Conservation (phyloP, 176 grass and related monocot genomes). For the Oryza punctata region DNA sequence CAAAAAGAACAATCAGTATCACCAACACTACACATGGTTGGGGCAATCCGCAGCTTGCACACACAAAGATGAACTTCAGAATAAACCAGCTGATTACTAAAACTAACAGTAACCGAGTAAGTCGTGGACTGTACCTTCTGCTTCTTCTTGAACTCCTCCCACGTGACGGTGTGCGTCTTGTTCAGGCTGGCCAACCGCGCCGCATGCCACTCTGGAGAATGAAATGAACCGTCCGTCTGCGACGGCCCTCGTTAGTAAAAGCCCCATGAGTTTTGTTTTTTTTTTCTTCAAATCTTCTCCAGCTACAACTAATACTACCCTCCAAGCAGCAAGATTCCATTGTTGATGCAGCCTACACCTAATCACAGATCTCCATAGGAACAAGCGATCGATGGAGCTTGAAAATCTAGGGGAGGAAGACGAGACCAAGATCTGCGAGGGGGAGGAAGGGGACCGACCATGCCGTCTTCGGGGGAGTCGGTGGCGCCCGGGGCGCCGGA, state of each 20-base stretch:
- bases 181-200: conserved; percentile 97
- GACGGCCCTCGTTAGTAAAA: conserved; percentile 95
- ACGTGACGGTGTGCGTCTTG: conserved; percentile 96
- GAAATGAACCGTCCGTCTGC: conserved; percentile 99
- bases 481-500: conserved; percentile 66
- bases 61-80: not conserved
- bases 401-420: not conserved
- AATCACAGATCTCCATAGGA: conserved; percentile 16
- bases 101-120: conserved; percentile 31
- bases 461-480: conserved; percentile 84
- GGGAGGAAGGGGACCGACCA: conserved; percentile 98
- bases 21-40: not conserved
- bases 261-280: not conserved
- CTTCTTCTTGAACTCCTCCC: conserved; percentile 99
- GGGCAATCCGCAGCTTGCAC: not conserved
- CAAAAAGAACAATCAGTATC: not conserved
- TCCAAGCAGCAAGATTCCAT: not conserved
- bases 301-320: not conserved
- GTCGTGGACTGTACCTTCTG: conserved; percentile 66
- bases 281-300: not conserved
- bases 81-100: not conserved
- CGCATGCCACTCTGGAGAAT: conserved; percentile 99
- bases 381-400: not conserved
- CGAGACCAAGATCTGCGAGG: conserved; percentile 33
- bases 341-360: not conserved